Evolutionary conservation across 176 grass and related monocot genomes (phyloP).

Genomic region (Rhynchospora tenuis): DNA sequence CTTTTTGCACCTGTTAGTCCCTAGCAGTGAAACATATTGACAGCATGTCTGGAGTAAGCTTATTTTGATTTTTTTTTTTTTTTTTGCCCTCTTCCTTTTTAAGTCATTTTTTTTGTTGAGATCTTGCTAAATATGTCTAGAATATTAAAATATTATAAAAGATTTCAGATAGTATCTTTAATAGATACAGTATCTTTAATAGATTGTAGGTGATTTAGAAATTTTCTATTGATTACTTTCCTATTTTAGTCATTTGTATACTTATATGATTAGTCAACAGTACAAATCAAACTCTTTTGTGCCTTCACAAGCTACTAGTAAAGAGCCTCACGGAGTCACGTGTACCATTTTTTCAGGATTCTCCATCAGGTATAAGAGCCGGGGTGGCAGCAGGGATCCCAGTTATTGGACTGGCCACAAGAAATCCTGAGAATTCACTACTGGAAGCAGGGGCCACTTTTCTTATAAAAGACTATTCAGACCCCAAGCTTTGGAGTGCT

Average conservation of each 20-base stretch:
- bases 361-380: conserved; percentile 64
- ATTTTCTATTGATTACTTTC: no score
- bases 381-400: conserved; percentile 74
- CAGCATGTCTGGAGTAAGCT: not conserved
- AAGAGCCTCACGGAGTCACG: not conserved
- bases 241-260: no score
- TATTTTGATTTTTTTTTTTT: not conserved
- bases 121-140: no score
- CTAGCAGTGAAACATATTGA: not conserved
- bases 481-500: conserved; percentile 68
- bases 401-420: conserved; percentile 50
- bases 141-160: no score
- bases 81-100: not conserved
- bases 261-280: no score
- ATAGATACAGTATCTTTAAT: no score
- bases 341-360: conserved; percentile 45
- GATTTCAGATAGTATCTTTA: no score
- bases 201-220: no score
- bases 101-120: not conserved
- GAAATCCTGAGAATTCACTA: conserved; percentile 78
- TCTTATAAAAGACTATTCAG: conserved; percentile 75
- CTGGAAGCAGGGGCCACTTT: conserved; percentile 59
- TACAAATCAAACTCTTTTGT: not conserved
- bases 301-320: not conserved
- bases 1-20: not conserved